Base-by-base conservation (phyloP, 495 filamentous ascomycete species). In the Lineolata rhizophorae region DNA sequence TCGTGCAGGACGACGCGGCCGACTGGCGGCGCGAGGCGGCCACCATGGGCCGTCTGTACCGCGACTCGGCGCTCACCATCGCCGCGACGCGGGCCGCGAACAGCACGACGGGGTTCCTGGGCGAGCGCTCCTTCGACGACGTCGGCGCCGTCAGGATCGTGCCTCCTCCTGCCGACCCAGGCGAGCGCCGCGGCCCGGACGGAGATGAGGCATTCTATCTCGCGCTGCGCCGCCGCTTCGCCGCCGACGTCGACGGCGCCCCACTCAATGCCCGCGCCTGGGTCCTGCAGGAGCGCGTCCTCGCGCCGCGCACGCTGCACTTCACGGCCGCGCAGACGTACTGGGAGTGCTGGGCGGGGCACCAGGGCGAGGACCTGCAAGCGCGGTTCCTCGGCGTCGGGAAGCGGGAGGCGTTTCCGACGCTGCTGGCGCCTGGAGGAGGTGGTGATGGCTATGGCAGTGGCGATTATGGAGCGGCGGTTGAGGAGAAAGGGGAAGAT, bases 251-350 rank as follows among this genome's bases (percentile, higher is more conserved):
- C 8, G 27, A 17, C 9, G 2, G 5, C 5, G 34, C 16, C 10
- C 18, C 1, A 2, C 18, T 36, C 10, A 32, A 36, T 14, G 1
- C 4, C 17, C 12, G 34, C 3, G 34, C 2, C 9, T 36, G 25
- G 34, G 34, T 36, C 11, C 15, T 32, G 2, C 34, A 36, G 18
- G 34, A 36, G 18, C 18, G 34, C 29, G 34, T 20, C 20, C 18
- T 36, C 18, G 17, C 34, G 3, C 34, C 4, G 3, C 34, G 27
- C 6, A 36, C 16, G 1, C 29, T 36, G 26, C 34, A 36, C 24
- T 36, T 36, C 34, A 31, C 34, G n/a, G 12, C 25, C 18, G 6
- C 26, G 3, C 34, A 36, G 18, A 30, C 34, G 21, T 36, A 36
- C 16, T 36, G 34, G 34, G 34, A 36, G 21, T 36, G 34, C 18